These are phyloP conservation scores for Cladorrhinum sp. DNA, from an alignment of 2,329 filamentous ascomycete genomes.

Conservation along the genomic window DNA sequence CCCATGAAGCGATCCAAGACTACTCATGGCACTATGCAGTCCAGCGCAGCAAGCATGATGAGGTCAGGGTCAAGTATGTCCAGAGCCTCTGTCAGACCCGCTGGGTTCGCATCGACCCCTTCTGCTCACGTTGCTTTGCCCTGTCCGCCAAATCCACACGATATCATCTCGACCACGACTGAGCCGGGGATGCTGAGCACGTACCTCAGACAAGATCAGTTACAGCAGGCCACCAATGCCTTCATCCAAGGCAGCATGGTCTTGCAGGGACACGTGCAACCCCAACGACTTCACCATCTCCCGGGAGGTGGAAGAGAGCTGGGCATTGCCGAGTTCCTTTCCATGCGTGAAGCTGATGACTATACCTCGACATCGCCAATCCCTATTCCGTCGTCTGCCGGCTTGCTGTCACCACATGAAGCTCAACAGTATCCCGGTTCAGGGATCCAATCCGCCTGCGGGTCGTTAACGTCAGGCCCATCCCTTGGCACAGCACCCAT, in stretches of 20 bases:
- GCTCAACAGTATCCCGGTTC: conserved; percentile 18
- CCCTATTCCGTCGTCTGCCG: conserved; percentile 18
- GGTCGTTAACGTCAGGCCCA: conserved; percentile 43
- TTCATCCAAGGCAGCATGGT: conserved; percentile 19
- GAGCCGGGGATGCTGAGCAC: conserved; percentile 15
- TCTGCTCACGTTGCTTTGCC: conserved; percentile 36
- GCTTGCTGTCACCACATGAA: conserved; percentile 16
- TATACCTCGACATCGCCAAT: conserved; percentile 19
- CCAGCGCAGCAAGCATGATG: conserved; percentile 41
- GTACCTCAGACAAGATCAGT: conserved; percentile 19
- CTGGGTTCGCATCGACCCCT: conserved; percentile 37
- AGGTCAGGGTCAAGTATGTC: conserved; percentile 41
- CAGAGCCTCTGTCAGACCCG: conserved; percentile 38
- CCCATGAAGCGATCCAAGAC: conserved; percentile 34
- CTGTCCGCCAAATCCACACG: conserved; percentile 21
- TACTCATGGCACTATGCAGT: conserved; percentile 32
- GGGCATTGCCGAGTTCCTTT: conserved; percentile 25
- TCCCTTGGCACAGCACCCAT: conserved; percentile 38
- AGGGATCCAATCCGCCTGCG: conserved; percentile 38
- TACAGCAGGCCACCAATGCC: conserved; percentile 18
- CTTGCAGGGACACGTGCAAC: conserved; percentile 6
- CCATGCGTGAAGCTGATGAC: conserved; percentile 12
- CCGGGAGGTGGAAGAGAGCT: conserved; percentile 21
- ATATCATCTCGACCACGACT: conserved; percentile 6
- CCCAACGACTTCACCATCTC: not conserved